phyloP scores from a whole-genome alignment of 2,329 filamentous ascomycete species.

The Fusarium chlamydosporum region DNA sequence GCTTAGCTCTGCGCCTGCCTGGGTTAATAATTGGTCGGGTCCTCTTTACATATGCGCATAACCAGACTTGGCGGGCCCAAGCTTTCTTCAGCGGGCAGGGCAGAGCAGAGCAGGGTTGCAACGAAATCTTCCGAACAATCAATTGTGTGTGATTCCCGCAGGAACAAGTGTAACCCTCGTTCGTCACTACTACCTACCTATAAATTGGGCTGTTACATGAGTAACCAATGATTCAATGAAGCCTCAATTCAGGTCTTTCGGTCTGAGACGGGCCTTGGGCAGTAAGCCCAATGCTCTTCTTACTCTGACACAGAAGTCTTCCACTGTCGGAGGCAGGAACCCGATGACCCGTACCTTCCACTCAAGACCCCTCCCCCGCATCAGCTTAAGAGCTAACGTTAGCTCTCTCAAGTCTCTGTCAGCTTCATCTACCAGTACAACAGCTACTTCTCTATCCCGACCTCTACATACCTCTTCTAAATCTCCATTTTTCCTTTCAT shows the following conservation, averaged over 20 bases:
- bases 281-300: not conserved
- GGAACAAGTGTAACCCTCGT: conserved; percentile 18
- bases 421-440: conserved; percentile 20
- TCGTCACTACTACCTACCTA: conserved; percentile 7
- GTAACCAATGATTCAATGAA: conserved; percentile 25
- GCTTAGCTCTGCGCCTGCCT: too few relatives aligned
- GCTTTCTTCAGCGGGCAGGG: not conserved
- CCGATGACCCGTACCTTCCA: conserved; percentile 45
- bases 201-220: conserved; percentile 3
- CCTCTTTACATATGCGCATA: not conserved
- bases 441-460: not conserved
- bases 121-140: conserved; percentile 11
- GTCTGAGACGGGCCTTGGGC: conserved; percentile 25
- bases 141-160: not conserved
- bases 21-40: not conserved
- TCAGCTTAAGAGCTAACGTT: conserved; percentile 41
- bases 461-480: conserved; percentile 12
- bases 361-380: conserved; percentile 49
- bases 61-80: conserved; percentile 5
- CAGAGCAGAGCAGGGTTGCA: not conserved
- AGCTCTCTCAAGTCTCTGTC: conserved; percentile 28
- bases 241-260: conserved; percentile 2
- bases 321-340: conserved; percentile 26
- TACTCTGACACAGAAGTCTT: conserved; percentile 7
- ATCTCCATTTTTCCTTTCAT: conserved; percentile 15